These are phyloP conservation scores for Hypericum androsaemum DNA, from an alignment of 345 rosid genomes.

Conservation along the genomic window DNA sequence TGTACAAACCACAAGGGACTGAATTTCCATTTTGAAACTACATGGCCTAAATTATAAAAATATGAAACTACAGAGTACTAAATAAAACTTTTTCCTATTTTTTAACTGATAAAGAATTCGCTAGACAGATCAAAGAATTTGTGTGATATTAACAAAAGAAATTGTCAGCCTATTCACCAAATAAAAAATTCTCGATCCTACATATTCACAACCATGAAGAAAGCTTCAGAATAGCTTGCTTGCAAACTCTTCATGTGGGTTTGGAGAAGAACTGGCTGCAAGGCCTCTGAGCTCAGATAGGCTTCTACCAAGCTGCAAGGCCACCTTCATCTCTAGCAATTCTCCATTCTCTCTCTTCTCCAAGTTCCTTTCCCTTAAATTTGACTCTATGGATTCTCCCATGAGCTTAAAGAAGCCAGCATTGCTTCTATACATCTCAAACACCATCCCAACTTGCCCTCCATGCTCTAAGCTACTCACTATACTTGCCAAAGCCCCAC, in stretches of 20 bases:
- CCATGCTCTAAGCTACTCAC: constrained; percentile 38
- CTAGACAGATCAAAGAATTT: too few species aligned
- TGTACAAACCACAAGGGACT: too few species aligned
- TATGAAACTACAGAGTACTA: too few species aligned
- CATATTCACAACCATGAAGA: too few species aligned
- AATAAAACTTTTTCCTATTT: too few species aligned
- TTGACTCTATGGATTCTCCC: constrained; percentile 25
- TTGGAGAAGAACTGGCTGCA: constrained; percentile 14
- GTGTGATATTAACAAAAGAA: too few species aligned
- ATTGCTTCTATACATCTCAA: constrained; percentile 46
- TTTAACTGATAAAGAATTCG: too few species aligned
- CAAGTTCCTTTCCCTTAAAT: constrained; percentile 13
- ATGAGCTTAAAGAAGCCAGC: constrained; percentile 29
- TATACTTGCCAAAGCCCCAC: constrained; percentile 27
- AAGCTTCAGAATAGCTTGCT: constrained; percentile 18
- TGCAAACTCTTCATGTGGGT: constrained; percentile 11
- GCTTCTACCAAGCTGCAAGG: constrained; percentile 42
- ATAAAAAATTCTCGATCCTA: too few species aligned
- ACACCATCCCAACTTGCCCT: constrained; percentile 45
- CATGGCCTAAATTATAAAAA: too few species aligned
- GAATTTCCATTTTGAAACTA: too few species aligned
- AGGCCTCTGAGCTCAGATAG: constrained; percentile 34
- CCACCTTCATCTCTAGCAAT: constrained; percentile 31
- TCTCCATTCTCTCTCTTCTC: constrained; percentile 31
- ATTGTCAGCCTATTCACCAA: too few species aligned